phyloP scores from a whole-genome alignment of 345 rosid species.

The Arabidopsis arenosa region DNA sequence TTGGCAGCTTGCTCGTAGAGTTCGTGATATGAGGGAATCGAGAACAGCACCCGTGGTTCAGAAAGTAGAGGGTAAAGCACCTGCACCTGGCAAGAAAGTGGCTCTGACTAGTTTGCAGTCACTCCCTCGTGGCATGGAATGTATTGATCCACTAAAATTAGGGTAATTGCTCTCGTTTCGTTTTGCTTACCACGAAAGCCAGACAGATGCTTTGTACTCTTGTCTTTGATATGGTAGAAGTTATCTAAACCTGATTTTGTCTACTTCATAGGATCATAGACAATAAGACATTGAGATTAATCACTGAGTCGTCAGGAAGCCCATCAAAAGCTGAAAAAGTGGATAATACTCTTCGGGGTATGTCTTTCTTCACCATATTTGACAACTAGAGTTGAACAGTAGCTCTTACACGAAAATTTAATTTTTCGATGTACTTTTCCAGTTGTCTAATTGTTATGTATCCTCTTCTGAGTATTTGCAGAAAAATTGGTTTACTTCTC shows the following conservation, averaged over 20 bases:
- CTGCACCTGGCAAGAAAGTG: slow-evolving; percentile 52
- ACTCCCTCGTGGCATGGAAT: slow-evolving; percentile 95
- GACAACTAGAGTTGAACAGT: slow-evolving; percentile 15
- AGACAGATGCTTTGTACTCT: slow-evolving; percentile 1
- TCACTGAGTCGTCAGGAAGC: slow-evolving; percentile 70
- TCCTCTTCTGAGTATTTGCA: slow-evolving; percentile 49
- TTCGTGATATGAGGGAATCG: slow-evolving; percentile 94
- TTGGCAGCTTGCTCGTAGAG: slow-evolving; percentile 85
- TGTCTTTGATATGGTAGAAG: neutral
- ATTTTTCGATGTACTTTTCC: neutral
- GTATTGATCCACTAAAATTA: slow-evolving; percentile 88
- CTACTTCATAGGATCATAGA: slow-evolving; percentile 75
- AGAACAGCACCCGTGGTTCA: slow-evolving; percentile 81
- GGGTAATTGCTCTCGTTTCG: slow-evolving; percentile 58
- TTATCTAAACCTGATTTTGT: slow-evolving; percentile 33
- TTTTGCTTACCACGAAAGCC: slow-evolving; percentile 25
- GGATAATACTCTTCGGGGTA: slow-evolving; percentile 80
- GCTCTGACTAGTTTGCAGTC: slow-evolving; percentile 75
- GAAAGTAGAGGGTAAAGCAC: slow-evolving; percentile 65
- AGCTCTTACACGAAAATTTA: neutral
- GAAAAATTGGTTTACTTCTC: slow-evolving; percentile 92
- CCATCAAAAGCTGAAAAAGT: slow-evolving; percentile 67
- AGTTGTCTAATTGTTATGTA: slow-evolving; percentile 6
- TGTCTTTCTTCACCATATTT: slow-evolving; percentile 19
- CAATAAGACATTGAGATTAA: slow-evolving; percentile 80